A percentile compares a stretch with the other conserved stretches of the same genome.
These are phyloP conservation scores for Volvox africanus DNA, from an alignment of 139 green algal species.

Conservation along the genomic window DNA sequence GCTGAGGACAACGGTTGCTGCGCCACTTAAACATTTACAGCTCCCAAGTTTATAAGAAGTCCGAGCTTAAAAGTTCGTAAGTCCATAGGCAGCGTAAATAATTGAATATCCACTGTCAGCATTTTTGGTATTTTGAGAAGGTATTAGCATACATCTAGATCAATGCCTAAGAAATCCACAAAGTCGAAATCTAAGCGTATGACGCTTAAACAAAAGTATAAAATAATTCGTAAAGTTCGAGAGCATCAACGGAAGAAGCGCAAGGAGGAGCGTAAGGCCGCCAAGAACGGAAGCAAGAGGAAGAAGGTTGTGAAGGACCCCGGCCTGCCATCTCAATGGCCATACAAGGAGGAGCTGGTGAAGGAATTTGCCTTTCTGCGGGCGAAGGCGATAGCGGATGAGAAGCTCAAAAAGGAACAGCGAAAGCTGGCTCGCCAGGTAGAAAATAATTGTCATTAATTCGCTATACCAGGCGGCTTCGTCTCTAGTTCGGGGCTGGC, in stretches of 20 bases:
- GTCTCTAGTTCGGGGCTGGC: background rate
- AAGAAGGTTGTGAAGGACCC: conserved; percentile 87
- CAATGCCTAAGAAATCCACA: conserved; percentile 89
- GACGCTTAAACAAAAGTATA: conserved; percentile 96
- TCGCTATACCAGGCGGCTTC: background rate
- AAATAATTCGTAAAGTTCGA: conserved; percentile 86
- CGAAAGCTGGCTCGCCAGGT: conserved; percentile 66
- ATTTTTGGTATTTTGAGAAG: no score
- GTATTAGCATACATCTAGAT: background rate
- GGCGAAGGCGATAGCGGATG: conserved; percentile 71
- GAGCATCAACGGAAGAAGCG: conserved; percentile 92
- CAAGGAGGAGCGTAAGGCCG: conserved; percentile 84
- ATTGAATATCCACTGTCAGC: no score
- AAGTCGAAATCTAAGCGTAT: conserved; percentile 94
- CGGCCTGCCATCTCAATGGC: conserved; percentile 92
- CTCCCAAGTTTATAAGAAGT: no score
- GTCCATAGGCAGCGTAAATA: no score
- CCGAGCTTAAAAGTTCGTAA: no score
- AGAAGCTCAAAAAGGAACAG: conserved; percentile 80
- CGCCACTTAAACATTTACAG: background rate
- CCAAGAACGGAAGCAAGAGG: conserved; percentile 63
- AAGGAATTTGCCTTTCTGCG: conserved; percentile 89
- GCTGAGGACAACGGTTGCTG: background rate
- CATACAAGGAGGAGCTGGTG: conserved; percentile 96
- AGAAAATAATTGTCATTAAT: background rate